Base-by-base conservation (phyloP, 768 basidiomycete genomes). In the Calocybe gangraenosa region DNA sequence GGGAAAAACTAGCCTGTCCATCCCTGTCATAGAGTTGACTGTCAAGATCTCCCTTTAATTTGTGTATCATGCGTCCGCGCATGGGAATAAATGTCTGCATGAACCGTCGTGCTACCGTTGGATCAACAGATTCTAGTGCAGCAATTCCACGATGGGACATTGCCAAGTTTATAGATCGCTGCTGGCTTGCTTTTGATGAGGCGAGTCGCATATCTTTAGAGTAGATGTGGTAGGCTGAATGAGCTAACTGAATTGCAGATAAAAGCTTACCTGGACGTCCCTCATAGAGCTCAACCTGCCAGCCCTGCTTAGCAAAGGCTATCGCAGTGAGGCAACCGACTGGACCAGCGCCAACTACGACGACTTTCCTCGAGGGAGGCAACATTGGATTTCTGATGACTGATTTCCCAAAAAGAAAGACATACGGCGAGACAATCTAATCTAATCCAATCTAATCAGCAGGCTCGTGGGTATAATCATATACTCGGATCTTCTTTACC, bases 21-120 rank as follows among this genome's bases (percentile, higher is more conserved):
- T 89, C 74, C 59, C 77, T 82, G 65, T 95, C 94, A 66, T 96
- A 96, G 41, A 71, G 66, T 68, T 95, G 92, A 55, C 91, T 92
- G 58, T 90, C 80, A 52, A 79, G 72, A 54, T 76, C 75, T 47
- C 89, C 87, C 54, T 79, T 69, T 49, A 62, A 58, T 57, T 82
- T 79, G 69, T 98, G 95, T 52, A 98, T 91, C 92, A 97, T 95
- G 40, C 95, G 78, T 35, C 92, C 94, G 56, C 76, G 81, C 92
- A 98, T 94, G 54, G 93, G 93, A 66, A 97, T 93, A 32, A 84
- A 85, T 22, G 80, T 74, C 54, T 82, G 68, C 56, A 95, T 65
- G 58, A 94, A 86, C 49, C 81, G 73, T 43, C 79, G 73, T 19
- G 87, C 80, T 51, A 81, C 69, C 30, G 70, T 75, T 33, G 81